Evolutionary conservation across 306 rosid genomes (phyloP).

Genomic region (Acacia crassicarpa): DNA sequence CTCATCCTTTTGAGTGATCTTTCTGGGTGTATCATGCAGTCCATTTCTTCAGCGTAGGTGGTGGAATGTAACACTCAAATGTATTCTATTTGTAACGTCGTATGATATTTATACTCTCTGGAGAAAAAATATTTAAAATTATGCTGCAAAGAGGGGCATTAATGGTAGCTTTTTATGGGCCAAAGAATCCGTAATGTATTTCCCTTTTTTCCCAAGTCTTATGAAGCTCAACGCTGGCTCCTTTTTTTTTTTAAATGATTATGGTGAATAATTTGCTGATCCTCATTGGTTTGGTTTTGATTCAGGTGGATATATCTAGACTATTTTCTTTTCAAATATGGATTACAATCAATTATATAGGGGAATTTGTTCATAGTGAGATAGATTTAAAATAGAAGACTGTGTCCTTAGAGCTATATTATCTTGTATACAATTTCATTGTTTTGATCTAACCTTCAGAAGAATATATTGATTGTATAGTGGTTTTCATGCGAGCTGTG

Average conservation of each 20-base stretch:
- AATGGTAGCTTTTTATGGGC: background rate
- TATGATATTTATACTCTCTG: background rate
- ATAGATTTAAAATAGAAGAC: background rate
- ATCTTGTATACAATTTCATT: background rate
- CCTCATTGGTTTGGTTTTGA: background rate
- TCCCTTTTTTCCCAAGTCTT: background rate
- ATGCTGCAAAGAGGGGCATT: background rate
- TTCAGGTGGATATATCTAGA: background rate
- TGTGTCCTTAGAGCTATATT: background rate
- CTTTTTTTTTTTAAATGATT: background rate
- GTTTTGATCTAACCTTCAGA: background rate
- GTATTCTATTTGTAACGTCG: background rate
- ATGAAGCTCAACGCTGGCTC: background rate
- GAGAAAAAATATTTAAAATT: background rate
- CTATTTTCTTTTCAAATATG: background rate
- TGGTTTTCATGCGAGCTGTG: conserved; percentile 15
- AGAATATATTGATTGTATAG: background rate
- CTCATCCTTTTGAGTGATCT: background rate
- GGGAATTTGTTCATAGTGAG: background rate
- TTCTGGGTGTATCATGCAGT: background rate
- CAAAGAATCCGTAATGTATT: background rate
- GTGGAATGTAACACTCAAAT: too few relatives aligned
- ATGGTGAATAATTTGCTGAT: background rate
- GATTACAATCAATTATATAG: background rate
- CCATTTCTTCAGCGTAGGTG: conserved; percentile 2